Evolutionary conservation across 2,329 filamentous ascomycete genomes (phyloP).

Genomic region (Colletotrichum theobromicola): DNA sequence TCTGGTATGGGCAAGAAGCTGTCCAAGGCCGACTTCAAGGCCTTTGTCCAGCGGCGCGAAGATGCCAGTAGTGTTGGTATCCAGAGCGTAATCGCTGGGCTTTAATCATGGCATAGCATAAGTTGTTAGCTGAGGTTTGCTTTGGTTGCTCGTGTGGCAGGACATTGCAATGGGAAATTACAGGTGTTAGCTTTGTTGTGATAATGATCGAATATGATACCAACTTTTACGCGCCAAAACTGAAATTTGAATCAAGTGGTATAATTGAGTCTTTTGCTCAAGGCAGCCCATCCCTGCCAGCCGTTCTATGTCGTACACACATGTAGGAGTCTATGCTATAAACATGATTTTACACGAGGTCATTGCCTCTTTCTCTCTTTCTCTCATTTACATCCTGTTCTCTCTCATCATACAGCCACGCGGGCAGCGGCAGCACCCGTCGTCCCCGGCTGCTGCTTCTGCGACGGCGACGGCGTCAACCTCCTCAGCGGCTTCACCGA

Average conservation of each 20-base stretch:
- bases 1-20: constrained; percentile 56
- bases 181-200: not conserved
- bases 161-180: not conserved
- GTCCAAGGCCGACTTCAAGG: constrained; percentile 75
- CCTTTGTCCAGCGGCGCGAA: constrained; percentile 84
- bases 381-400: not conserved
- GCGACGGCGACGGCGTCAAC: not conserved
- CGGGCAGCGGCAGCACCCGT: not conserved
- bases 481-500: not conserved
- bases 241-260: not conserved
- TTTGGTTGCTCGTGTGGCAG: not conserved
- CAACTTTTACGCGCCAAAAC: not conserved
- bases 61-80: constrained; percentile 83
- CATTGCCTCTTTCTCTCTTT: not conserved
- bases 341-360: not conserved
- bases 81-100: constrained; percentile 77
- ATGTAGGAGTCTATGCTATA: not conserved
- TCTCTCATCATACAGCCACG: not conserved
- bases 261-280: not conserved
- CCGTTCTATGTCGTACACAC: not conserved
- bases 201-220: constrained; percentile 17
- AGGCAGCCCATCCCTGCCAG: not conserved
- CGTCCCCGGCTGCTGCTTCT: not conserved
- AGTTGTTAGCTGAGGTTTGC: not conserved
- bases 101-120: constrained; percentile 39